A percentile compares a stretch with the other conserved stretches of the same genome.
Conservation (phyloP, 257 asterid species). For the Orobanche coerulescens region DNA sequence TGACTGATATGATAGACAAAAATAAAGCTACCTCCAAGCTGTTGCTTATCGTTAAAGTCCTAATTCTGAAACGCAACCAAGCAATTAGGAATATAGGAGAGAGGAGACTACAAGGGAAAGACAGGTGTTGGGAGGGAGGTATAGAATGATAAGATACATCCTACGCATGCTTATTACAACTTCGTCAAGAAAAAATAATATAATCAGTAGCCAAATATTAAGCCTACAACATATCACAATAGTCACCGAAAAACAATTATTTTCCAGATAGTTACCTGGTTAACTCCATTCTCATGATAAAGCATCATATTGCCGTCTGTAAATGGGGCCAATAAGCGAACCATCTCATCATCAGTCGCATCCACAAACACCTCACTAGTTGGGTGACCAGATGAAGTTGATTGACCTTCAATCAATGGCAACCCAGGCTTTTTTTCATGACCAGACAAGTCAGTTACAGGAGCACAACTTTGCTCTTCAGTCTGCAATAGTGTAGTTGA, state of each 20-base stretch:
- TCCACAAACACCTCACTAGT: constrained; percentile 18
- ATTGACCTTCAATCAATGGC: constrained; percentile 27
- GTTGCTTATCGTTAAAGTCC: not conserved
- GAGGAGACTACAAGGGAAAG: not conserved
- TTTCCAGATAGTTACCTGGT: constrained; percentile 31
- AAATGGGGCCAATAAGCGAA: constrained; percentile 30
- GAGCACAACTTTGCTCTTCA: constrained; percentile 24
- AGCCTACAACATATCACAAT: not conserved
- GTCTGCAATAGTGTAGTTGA: constrained; percentile 10
- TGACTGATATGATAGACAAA: not conserved
- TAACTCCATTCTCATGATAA: constrained; percentile 22
- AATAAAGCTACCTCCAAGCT: not conserved
- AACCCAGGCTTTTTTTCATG: constrained; percentile 20
- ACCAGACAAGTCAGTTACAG: constrained; percentile 14
- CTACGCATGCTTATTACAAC: not conserved
- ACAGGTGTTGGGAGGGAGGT: not conserved
- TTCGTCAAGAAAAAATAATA: not conserved
- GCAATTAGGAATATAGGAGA: not conserved
- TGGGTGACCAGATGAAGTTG: constrained; percentile 27
- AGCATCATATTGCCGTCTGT: constrained; percentile 24
- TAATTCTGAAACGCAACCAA: not conserved
- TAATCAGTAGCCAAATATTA: not conserved
- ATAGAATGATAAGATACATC: not conserved
- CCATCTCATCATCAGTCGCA: constrained; percentile 36
- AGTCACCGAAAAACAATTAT: not conserved